Evolutionary conservation across 768 basidiomycete genomes (phyloP).

Genomic region (Lentinus brumalis): DNA sequence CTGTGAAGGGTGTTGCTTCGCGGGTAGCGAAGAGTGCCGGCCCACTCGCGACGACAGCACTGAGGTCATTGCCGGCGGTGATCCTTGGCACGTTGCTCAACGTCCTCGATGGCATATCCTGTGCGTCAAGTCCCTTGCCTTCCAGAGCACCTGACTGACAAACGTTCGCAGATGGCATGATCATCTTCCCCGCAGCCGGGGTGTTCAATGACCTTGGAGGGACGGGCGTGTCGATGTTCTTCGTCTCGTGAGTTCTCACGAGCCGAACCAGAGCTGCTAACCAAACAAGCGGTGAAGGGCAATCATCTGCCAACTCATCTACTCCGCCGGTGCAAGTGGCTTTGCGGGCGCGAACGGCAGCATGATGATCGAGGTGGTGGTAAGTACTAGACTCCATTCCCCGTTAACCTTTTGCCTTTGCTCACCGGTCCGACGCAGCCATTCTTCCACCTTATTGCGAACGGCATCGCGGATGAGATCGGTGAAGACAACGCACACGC

Average conservation of each 20-base stretch:
- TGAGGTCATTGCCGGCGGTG: constrained; percentile 75
- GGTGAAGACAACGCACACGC: constrained; percentile 68
- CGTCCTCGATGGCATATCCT: constrained; percentile 91
- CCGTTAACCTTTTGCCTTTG: background rate
- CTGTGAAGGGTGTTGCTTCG: constrained; percentile 4
- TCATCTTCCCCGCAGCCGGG: constrained; percentile 85
- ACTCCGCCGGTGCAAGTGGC: constrained; percentile 82
- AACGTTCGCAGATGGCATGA: constrained; percentile 79
- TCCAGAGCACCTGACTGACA: background rate
- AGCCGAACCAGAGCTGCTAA: background rate
- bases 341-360: constrained; percentile 91
- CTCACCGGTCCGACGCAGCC: constrained; percentile 51
- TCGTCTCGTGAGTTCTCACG: constrained; percentile 62
- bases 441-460: constrained; percentile 92
- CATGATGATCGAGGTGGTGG: constrained; percentile 99
- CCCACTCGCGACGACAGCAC: constrained; percentile 22
- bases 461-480: constrained; percentile 68
- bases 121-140: constrained; percentile 44
- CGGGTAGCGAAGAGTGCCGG: constrained; percentile 1
- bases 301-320: constrained; percentile 80
- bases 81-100: constrained; percentile 84
- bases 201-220: constrained; percentile 82
- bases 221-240: constrained; percentile 95
- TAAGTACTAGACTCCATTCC: constrained; percentile 39
- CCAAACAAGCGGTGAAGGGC: constrained; percentile 44